These are phyloP conservation scores for Vaccinium darrowii DNA, from an alignment of 148 eudicot species.

Conservation along the genomic window DNA sequence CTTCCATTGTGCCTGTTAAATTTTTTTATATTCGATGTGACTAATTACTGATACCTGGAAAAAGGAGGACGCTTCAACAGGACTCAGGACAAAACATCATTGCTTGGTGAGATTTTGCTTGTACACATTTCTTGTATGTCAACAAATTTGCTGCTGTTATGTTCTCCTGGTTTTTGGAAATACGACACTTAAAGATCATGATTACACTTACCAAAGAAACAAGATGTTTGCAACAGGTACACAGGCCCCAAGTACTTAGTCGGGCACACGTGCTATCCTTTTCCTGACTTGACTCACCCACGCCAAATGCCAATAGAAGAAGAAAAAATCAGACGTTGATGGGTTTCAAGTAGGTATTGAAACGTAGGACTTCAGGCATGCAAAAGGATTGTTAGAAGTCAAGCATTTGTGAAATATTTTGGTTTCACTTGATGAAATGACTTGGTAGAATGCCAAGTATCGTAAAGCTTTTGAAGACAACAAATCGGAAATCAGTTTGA, in stretches of 20 bases:
- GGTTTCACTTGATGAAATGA: not conserved
- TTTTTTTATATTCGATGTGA: constrained; percentile 67
- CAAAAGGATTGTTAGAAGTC: not conserved
- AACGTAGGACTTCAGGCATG: not conserved
- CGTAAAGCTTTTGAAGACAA: not conserved
- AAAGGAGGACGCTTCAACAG: constrained; percentile 29
- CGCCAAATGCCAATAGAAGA: not conserved
- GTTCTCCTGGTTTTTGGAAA: not conserved
- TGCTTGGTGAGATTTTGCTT: constrained; percentile 48
- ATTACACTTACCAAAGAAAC: not conserved
- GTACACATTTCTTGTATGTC: not conserved
- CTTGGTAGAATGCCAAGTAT: not conserved
- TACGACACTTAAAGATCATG: not conserved
- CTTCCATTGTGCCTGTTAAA: constrained; percentile 61
- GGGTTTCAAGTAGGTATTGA: not conserved
- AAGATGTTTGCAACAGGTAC: not conserved
- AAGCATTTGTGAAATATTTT: not conserved
- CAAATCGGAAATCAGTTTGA: not conserved
- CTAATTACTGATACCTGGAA: constrained; percentile 50
- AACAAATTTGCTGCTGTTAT: not conserved
- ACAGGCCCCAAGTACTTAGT: not conserved
- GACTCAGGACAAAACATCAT: constrained; percentile 27
- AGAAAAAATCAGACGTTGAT: not conserved
- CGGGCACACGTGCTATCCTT: not conserved
- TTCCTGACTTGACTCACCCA: constrained; percentile 1